These are phyloP conservation scores for Mortierella hygrophila DNA, from an alignment of 192 early-diverging fungal species.

Conservation along the genomic window DNA sequence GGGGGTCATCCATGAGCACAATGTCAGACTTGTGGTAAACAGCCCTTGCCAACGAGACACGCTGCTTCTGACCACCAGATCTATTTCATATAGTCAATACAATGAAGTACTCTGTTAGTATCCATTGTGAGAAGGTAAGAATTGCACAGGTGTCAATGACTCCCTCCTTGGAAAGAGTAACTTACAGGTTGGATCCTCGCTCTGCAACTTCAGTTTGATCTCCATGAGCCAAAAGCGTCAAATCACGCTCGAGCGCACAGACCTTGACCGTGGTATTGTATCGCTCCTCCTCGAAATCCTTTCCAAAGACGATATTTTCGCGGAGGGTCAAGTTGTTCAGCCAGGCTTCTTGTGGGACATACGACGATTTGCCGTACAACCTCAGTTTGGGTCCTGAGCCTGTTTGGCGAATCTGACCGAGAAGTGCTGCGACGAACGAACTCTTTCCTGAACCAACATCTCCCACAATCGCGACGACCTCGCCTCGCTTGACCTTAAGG, in stretches of 20 bases:
- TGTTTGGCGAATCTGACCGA: slow-evolving; percentile 63
- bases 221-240: slow-evolving; percentile 76
- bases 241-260: slow-evolving; percentile 84
- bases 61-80: slow-evolving; percentile 90
- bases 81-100: background rate
- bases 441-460: slow-evolving; percentile 87
- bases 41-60: slow-evolving; percentile 68
- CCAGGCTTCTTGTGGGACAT: slow-evolving; percentile 88
- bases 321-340: slow-evolving; percentile 80
- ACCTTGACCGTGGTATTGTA: slow-evolving; percentile 68
- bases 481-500: slow-evolving; percentile 53
- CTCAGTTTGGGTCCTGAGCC: slow-evolving; percentile 30
- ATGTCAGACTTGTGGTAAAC: slow-evolving; percentile 90
- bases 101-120: background rate
- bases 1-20: slow-evolving; percentile 77
- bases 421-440: slow-evolving; percentile 79
- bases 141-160: background rate
- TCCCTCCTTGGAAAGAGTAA: background rate
- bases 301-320: slow-evolving; percentile 79
- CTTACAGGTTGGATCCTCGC: slow-evolving; percentile 80
- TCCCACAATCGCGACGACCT: slow-evolving; percentile 83
- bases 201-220: slow-evolving; percentile 76
- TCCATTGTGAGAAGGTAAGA: background rate
- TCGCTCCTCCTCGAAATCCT: slow-evolving; percentile 62
- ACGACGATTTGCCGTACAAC: slow-evolving; percentile 77